phyloP scores from a whole-genome alignment of 164 flowering plant genomes.

The Saururus chinensis region DNA sequence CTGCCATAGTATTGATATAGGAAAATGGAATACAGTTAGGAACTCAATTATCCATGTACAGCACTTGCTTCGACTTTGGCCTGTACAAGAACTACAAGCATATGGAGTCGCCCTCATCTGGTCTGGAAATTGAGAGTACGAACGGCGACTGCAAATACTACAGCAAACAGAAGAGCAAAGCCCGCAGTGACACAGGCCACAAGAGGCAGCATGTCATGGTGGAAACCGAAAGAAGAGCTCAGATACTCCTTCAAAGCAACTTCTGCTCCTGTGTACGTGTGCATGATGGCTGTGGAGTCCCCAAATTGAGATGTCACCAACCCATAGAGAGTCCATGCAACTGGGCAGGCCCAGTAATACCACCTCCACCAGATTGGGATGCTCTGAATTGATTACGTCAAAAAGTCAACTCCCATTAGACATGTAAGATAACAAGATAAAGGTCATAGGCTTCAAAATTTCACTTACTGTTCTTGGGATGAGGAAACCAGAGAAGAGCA shows the following conservation, averaged over 20 bases:
- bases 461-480: constrained; percentile 18
- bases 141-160: constrained; percentile 15
- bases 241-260: constrained; percentile 13
- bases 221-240: constrained; percentile 12
- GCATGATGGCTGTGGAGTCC: constrained; percentile 7
- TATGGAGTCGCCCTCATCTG: constrained; percentile 6
- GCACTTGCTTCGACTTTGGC: too few species aligned
- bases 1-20: neutral
- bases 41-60: too few species aligned
- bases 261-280: constrained; percentile 5
- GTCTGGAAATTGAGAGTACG: constrained; percentile 23
- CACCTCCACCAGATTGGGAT: constrained; percentile 26
- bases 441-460: neutral
- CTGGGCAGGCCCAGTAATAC: constrained; percentile 24
- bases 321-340: constrained; percentile 25
- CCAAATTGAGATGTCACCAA: constrained; percentile 23
- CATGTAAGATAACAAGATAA: neutral
- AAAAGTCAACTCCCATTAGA: neutral
- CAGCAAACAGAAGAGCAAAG: constrained; percentile 18
- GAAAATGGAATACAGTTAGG: too few species aligned
- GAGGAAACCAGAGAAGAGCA: constrained; percentile 24
- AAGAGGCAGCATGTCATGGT: constrained; percentile 13
- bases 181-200: constrained; percentile 17
- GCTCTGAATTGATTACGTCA: constrained; percentile 9
- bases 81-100: too few species aligned